These are phyloP conservation scores for Eimeria necatrix DNA, from an alignment of 169 alveolate species.

Conservation along the genomic window DNA sequence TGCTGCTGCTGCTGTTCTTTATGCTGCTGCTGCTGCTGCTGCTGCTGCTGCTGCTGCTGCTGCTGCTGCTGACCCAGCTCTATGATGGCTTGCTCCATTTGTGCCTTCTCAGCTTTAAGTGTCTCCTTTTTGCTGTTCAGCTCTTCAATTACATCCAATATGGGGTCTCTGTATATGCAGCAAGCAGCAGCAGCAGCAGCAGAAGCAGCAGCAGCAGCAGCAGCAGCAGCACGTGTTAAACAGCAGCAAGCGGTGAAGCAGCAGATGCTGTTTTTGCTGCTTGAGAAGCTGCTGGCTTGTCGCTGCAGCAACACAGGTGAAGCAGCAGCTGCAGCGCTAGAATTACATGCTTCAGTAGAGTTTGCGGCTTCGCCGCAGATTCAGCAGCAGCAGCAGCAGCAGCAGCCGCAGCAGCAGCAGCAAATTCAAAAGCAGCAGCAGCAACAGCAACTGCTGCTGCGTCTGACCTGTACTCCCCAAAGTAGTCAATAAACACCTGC, in stretches of 20 bases:
- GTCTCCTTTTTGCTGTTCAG: neutral
- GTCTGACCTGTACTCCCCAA: neutral
- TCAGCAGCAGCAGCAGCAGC: neutral
- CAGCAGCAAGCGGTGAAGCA: neutral
- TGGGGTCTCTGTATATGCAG: neutral
- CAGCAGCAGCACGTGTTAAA: neutral
- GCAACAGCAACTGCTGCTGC: conserved; percentile 18
- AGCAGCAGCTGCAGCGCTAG: neutral
- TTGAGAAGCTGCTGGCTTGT: neutral
- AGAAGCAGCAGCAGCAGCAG: conserved; percentile 27
- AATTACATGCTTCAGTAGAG: neutral
- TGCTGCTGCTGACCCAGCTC: neutral
- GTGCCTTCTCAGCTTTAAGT: neutral
- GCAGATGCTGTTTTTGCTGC: neutral
- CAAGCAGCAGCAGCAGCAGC: neutral
- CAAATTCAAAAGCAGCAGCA: neutral
- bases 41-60: neutral
- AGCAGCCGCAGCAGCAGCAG: neutral
- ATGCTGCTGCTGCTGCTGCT: neutral
- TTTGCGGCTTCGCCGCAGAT: neutral
- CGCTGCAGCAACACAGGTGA: neutral
- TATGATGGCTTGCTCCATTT: neutral
- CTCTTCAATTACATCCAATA: neutral
- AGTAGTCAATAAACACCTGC: neutral
- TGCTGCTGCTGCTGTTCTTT: neutral